Percentiles rank a stretch among this genome's conserved stretches.
Conservation (phyloP, 2,329 filamentous ascomycete genomes). For the Arthrinium puccinioides region DNA sequence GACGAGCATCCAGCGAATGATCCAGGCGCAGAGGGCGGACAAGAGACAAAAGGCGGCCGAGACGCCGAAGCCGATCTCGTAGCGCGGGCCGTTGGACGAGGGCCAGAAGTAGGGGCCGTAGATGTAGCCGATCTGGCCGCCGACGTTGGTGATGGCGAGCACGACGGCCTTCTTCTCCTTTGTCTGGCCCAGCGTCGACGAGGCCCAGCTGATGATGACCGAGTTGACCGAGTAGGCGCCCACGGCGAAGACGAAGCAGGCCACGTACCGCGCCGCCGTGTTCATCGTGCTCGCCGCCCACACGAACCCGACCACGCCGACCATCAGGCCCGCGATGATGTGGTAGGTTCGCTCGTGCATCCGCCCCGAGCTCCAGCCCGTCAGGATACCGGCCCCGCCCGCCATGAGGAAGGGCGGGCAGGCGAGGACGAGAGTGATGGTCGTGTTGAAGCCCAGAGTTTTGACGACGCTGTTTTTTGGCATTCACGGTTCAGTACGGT, state of each 20-base stretch:
- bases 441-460: constrained; percentile 2
- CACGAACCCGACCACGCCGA: constrained; percentile 3
- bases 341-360: constrained; percentile 4
- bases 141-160: constrained; percentile 40
- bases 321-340: not conserved
- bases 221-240: constrained; percentile 36
- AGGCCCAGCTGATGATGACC: constrained; percentile 38
- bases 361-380: constrained; percentile 2
- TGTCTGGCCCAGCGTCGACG: constrained; percentile 33
- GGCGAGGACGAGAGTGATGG: constrained; percentile 2
- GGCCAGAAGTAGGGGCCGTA: constrained; percentile 44
- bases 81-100: constrained; percentile 34
- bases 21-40: constrained; percentile 32
- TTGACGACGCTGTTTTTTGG: not conserved
- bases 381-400: not conserved
- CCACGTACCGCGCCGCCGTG: constrained; percentile 29
- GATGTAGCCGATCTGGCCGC: constrained; percentile 39
- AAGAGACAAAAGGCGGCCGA: constrained; percentile 33
- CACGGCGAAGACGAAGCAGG: constrained; percentile 32
- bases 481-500: not conserved
- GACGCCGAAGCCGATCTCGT: constrained; percentile 35
- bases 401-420: constrained; percentile 2
- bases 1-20: constrained; percentile 30
- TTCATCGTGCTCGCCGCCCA: constrained; percentile 26
- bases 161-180: constrained; percentile 41